Evolutionary conservation across 2,329 filamentous ascomycete species (phyloP).

Genomic region (Anthostomella pinea): DNA sequence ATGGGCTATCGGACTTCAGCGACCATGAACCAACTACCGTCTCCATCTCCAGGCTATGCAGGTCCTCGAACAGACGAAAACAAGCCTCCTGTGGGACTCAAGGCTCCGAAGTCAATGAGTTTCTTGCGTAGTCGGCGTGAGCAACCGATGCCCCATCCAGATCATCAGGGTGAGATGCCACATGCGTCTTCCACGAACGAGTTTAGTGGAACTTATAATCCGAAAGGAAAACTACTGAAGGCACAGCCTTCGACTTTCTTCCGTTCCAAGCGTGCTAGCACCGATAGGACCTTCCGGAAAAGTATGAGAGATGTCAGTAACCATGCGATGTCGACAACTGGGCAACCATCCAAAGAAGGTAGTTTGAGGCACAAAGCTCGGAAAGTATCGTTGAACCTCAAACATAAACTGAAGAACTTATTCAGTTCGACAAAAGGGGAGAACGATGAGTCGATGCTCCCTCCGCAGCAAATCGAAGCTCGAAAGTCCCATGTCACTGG

Average conservation of each 20-base stretch:
- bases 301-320: slow-evolving; percentile 50
- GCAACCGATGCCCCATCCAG: slow-evolving; percentile 17
- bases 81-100: slow-evolving; percentile 31
- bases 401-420: slow-evolving; percentile 57
- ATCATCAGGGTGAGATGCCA: slow-evolving; percentile 14
- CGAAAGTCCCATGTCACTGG: slow-evolving; percentile 32
- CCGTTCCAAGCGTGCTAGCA: slow-evolving; percentile 35
- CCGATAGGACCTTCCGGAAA: slow-evolving; percentile 36
- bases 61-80: slow-evolving; percentile 26
- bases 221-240: slow-evolving; percentile 23
- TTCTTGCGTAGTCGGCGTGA: slow-evolving; percentile 40
- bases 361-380: slow-evolving; percentile 52
- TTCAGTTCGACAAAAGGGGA: slow-evolving; percentile 45
- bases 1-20: slow-evolving; percentile 6
- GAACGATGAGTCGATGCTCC: slow-evolving; percentile 36
- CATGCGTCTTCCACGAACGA: slow-evolving; percentile 3
- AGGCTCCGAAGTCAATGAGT: slow-evolving; percentile 54
- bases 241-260: slow-evolving; percentile 45
- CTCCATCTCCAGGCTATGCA: slow-evolving; percentile 1
- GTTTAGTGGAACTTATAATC: slow-evolving; percentile 2
- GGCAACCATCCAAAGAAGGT: slow-evolving; percentile 26
- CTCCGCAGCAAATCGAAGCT: slow-evolving; percentile 53
- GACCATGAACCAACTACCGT: slow-evolving; percentile 11
- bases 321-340: slow-evolving; percentile 34
- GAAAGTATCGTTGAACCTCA: slow-evolving; percentile 61